A percentile compares a stretch with the other conserved stretches of the same genome.
These are phyloP conservation scores for Rauvolfia tetraphylla DNA, from an alignment of 257 asterid genomes.

Conservation along the genomic window DNA sequence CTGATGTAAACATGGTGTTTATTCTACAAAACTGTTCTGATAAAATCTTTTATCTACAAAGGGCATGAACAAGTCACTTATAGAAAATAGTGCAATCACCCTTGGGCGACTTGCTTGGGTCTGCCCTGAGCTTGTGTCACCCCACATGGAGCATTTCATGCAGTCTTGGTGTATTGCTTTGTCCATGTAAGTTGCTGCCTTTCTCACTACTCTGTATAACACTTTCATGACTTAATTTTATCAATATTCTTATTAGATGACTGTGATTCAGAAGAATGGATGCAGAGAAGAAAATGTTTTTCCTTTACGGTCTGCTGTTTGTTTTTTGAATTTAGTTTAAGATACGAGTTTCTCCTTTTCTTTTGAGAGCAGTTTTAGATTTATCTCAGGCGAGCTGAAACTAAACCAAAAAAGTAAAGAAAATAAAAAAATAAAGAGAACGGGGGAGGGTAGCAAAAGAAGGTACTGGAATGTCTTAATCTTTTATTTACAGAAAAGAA, in stretches of 20 bases:
- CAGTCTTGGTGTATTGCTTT: slow-evolving; percentile 89
- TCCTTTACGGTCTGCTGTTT: neutral
- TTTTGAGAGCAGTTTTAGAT: neutral
- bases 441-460: neutral
- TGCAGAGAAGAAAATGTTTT: neutral
- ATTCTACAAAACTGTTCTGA: slow-evolving; percentile 11
- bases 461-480: neutral
- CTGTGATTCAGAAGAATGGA: neutral
- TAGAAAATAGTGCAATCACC: slow-evolving; percentile 92
- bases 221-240: neutral
- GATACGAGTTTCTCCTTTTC: neutral
- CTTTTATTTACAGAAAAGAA: neutral
- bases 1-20: neutral
- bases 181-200: slow-evolving; percentile 62
- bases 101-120: slow-evolving; percentile 94
- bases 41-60: slow-evolving; percentile 31
- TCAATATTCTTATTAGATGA: neutral
- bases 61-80: slow-evolving; percentile 84
- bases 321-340: neutral
- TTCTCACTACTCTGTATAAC: neutral
- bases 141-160: slow-evolving; percentile 97
- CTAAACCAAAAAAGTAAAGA: neutral
- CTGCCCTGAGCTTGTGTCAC: slow-evolving; percentile 90
- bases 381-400: neutral
- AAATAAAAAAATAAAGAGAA: too few species aligned